Evolutionary conservation across 73 alveolate species (phyloP), one percentile per base, ranked within the genome.

Genomic region (Effrenium voratum): DNA sequence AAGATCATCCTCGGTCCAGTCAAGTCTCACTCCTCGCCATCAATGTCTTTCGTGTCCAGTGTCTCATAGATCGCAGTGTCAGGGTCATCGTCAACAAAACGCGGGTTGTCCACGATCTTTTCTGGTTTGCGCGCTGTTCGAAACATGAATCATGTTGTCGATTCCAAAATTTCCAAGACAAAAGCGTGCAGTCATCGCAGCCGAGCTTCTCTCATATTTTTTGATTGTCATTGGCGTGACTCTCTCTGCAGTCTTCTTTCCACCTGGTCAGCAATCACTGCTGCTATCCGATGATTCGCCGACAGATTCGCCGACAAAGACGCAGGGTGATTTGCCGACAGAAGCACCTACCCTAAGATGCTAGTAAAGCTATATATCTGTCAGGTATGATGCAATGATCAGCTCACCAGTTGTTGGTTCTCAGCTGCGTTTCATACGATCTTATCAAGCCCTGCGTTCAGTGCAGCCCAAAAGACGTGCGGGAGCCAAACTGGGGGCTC

Each of bases 21-120:
- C 80, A 68, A 73, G 83, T 36, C 44, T 38, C 83, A 73, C n/a
- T 73, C 83, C 40, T 73, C 83, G 13, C 13, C 52, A 73, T 73
- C 83, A 34, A 73, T 73, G 24, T 28, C 15, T 8, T 36, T 50
- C 34, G 49, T 8, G 30, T 46, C 22, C 30, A 36, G 22, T 5
- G 30, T 34, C n/a, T 73, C 83, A 16, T 73, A 36, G 30, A 36
- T 16, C 40, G 36, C 32, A 15, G 83, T 73, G 44, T 73, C 83
- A 10, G 83, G 83, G 13, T 73, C 83, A 36, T 73, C 83, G 40
- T 73, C 83, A n/a, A 8, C 83, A 73, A 36, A 73, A n/a, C 83
- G 83, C 19, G 83, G 83, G 40, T 73, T 73, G 83, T 73, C 83
- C 46, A 73, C 44, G 52, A 73, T 73, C 83, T 73, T 73, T 46